Base-by-base conservation (phyloP, 176 grass and related monocot genomes). In the Juncus inflexus region DNA sequence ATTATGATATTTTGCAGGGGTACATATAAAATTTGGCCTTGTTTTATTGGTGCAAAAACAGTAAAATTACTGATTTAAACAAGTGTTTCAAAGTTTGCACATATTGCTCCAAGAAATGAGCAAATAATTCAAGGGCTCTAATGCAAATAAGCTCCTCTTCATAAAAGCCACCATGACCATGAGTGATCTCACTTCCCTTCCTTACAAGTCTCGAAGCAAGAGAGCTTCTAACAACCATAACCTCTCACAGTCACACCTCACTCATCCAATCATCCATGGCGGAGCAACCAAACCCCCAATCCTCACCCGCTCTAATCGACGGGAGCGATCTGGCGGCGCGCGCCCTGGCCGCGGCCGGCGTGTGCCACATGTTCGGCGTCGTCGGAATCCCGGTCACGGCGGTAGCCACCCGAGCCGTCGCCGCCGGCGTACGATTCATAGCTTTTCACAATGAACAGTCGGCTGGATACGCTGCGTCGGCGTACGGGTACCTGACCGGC, bases 381-480 rank as follows among this genome's bases (percentile, higher is more conserved):
- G 94, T 97, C 6, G 94, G 88, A 7, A 97, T 97, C 70, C 92
- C 92, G 0, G 85, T 97, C 52, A 97, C 92, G n/a, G 73, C 88
- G 3, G 82, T 97, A 7, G 88, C 82, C 11, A 91, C 83, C 51
- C 92, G 85, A 37, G 85, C 85, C 3, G 85, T 82, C 0, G 88
- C 85, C 1, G 80, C 80, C 0, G 85, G 83, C n/a, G 77, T 91
- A 2, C 77, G 88, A 58, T 97, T 97, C 83, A 59, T 97, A 52
- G 88, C 94, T 53, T 97, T 97, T 76, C 88, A 80, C 72, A 97
- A 92, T 74, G 94, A 97, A 74, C 88, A 97, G 60, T 86, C 92
- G 11, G 87, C 85, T 42, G 92, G 87, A 15, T 97, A 97, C 54
- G 87, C 92, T 3, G 87, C 92, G n/a, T 81, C 84, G 5, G 80